Percentiles rank a stretch among this genome's conserved stretches.
Evolutionary conservation across 1,284 basidiomycete species (phyloP).

Genomic region (Ustilago hordei): DNA sequence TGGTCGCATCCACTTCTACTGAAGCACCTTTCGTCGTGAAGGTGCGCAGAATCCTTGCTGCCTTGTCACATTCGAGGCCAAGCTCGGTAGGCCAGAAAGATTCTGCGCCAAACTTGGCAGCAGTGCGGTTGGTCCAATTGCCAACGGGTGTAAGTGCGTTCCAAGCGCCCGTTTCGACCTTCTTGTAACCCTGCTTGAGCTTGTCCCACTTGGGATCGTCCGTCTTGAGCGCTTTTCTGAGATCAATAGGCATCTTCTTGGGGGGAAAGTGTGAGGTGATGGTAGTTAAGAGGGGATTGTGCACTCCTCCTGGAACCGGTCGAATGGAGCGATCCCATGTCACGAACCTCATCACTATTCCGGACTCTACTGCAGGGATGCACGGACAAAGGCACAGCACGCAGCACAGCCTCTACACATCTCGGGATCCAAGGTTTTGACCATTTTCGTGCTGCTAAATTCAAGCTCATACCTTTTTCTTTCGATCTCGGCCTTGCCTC

Average conservation of each 20-base stretch:
- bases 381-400: neutral
- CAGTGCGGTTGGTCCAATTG: conserved; percentile 51
- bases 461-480: neutral
- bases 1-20: conserved; percentile 48
- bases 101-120: conserved; percentile 60
- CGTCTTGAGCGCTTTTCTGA: conserved; percentile 44
- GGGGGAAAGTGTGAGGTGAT: neutral
- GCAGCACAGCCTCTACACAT: neutral
- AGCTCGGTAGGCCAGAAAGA: conserved; percentile 65
- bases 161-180: conserved; percentile 60
- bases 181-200: conserved; percentile 55
- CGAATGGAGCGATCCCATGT: neutral
- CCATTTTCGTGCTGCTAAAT: neutral
- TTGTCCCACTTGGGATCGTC: conserved; percentile 55
- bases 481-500: neutral
- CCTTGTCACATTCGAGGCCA: conserved; percentile 62
- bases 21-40: conserved; percentile 58
- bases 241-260: conserved; percentile 43
- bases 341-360: neutral
- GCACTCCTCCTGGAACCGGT: neutral
- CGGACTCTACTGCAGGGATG: neutral
- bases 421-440: conserved; percentile 1
- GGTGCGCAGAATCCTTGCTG: conserved; percentile 62
- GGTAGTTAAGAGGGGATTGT: neutral
- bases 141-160: conserved; percentile 55